These are phyloP conservation scores for Erysiphe pulchra DNA, from an alignment of 2,329 filamentous ascomycete genomes.

Conservation along the genomic window DNA sequence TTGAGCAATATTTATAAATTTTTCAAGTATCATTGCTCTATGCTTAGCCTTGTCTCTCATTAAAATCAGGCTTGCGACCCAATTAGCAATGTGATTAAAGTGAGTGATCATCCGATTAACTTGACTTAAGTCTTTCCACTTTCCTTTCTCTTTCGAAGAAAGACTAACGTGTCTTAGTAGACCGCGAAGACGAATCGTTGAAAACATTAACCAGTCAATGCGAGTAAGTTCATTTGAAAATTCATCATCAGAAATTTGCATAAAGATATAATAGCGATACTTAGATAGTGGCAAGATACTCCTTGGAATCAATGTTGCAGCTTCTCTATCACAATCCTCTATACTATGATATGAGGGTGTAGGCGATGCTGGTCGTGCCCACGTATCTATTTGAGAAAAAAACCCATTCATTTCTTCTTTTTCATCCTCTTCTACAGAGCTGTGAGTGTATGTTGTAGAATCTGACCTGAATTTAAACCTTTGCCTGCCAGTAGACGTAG, in stretches of 20 bases:
- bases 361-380: conserved; percentile 6
- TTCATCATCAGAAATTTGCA: conserved; percentile 62
- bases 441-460: conserved; percentile 4
- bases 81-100: conserved; percentile 65
- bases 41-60: conserved; percentile 92
- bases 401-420: conserved; percentile 7
- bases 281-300: conserved; percentile 52
- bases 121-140: conserved; percentile 53
- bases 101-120: conserved; percentile 88
- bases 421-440: conserved; percentile 5
- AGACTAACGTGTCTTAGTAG: conserved; percentile 77
- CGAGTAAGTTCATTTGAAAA: conserved; percentile 79
- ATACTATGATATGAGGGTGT: conserved; percentile 28
- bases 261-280: conserved; percentile 68
- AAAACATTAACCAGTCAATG: conserved; percentile 98
- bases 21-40: conserved; percentile 70
- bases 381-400: conserved; percentile 8
- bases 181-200: conserved; percentile 76
- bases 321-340: conserved; percentile 62
- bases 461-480: conserved; percentile 4
- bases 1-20: conserved; percentile 76
- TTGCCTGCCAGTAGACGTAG: conserved; percentile 5
- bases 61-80: conserved; percentile 63
- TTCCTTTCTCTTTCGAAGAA: conserved; percentile 41
- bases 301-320: conserved; percentile 42